A percentile compares a stretch with the other conserved stretches of the same genome.
These are phyloP conservation scores for Prunus mume DNA, from an alignment of 306 rosid genomes.

Conservation along the genomic window DNA sequence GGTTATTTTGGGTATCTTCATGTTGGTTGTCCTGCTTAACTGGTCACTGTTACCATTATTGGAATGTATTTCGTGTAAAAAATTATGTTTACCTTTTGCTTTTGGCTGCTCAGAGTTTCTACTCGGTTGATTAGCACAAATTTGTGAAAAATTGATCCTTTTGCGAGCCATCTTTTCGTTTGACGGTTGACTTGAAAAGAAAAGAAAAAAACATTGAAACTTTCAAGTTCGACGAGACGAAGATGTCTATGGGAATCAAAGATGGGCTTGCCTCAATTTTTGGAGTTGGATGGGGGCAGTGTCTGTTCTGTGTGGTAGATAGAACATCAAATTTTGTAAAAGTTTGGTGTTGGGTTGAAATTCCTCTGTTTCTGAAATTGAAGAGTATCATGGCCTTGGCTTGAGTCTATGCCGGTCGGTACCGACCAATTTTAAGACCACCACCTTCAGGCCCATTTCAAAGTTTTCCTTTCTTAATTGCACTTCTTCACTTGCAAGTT, in stretches of 20 bases:
- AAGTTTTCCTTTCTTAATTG: background rate
- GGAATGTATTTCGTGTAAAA: too few relatives aligned
- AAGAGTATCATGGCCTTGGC: background rate
- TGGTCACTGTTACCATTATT: background rate
- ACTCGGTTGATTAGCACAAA: background rate
- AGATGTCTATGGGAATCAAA: background rate
- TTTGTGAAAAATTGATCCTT: background rate
- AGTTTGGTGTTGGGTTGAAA: background rate
- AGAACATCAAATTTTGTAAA: background rate
- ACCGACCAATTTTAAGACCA: too few relatives aligned
- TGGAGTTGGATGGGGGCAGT: background rate
- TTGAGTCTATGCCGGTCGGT: background rate
- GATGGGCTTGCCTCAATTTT: background rate
- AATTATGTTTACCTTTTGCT: too few relatives aligned
- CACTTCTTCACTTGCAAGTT: too few relatives aligned
- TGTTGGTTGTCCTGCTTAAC: background rate
- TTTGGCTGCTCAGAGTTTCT: too few relatives aligned
- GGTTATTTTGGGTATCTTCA: conserved; percentile 30
- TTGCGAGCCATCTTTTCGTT: background rate
- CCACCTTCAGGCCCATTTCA: background rate
- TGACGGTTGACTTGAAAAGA: background rate
- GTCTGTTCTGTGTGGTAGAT: background rate
- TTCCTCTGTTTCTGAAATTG: background rate
- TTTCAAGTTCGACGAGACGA: background rate
- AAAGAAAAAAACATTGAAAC: background rate